A percentile compares a stretch with the other conserved stretches of the same genome.
These are phyloP conservation scores for Fagus sylvatica DNA, from an alignment of 306 rosid genomes.

Conservation along the genomic window DNA sequence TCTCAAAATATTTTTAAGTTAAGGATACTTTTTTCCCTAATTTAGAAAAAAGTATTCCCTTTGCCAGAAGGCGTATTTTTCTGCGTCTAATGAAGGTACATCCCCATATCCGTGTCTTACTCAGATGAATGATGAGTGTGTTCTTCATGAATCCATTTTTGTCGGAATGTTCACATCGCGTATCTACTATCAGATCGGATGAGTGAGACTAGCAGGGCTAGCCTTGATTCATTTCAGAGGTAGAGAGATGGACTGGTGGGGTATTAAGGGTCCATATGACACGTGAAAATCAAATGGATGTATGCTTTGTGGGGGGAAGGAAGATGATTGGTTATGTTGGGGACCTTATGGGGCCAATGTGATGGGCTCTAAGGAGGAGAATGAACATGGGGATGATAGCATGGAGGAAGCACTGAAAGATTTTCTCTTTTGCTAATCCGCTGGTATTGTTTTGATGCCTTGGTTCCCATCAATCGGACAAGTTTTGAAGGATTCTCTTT, in stretches of 20 bases:
- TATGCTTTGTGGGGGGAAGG: constrained; percentile 42
- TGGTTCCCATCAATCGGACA: constrained; percentile 50
- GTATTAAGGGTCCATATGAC: constrained; percentile 63
- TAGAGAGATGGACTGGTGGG: constrained; percentile 55
- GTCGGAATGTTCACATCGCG: constrained; percentile 51
- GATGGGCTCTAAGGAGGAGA: constrained; percentile 39
- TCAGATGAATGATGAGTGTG: constrained; percentile 45
- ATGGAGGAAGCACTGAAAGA: constrained; percentile 38
- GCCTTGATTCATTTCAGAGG: constrained; percentile 44
- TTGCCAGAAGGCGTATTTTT: constrained; percentile 35
- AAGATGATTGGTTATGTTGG: constrained; percentile 45
- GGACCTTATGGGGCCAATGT: constrained; percentile 51
- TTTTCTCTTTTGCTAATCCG: constrained; percentile 33
- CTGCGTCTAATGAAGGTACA: constrained; percentile 31
- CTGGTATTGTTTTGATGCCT: constrained; percentile 37
- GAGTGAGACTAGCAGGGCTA: constrained; percentile 47
- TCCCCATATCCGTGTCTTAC: constrained; percentile 39
- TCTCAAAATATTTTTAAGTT: constrained; percentile 29
- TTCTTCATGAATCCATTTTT: constrained; percentile 37
- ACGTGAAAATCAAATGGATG: constrained; percentile 66
- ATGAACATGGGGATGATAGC: constrained; percentile 33
- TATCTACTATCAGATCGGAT: constrained; percentile 61
- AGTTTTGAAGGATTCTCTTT: constrained; percentile 42
- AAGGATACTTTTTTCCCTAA: constrained; percentile 57
- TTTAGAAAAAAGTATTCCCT: constrained; percentile 36